These are phyloP conservation scores for Mucor sp. DNA, from an alignment of 371 early-diverging fungal genomes.

Conservation along the genomic window DNA sequence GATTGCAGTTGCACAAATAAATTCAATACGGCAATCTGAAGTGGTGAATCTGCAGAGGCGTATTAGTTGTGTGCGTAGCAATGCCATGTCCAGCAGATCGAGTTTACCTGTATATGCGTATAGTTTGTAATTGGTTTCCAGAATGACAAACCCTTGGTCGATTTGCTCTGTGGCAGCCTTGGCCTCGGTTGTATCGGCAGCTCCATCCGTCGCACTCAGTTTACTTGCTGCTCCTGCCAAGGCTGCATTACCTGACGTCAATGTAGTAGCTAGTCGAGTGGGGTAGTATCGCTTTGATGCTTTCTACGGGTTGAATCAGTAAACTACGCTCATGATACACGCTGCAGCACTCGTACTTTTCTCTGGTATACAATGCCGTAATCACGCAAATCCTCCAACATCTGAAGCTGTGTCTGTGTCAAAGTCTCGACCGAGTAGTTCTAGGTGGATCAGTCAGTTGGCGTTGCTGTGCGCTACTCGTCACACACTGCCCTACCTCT, in stretches of 20 bases:
- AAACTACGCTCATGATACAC: background rate
- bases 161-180: slow-evolving; percentile 50
- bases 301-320: slow-evolving; percentile 39
- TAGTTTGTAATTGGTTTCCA: slow-evolving; percentile 93
- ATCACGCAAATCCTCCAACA: slow-evolving; percentile 87
- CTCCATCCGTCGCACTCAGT: slow-evolving; percentile 22
- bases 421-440: slow-evolving; percentile 85
- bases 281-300: slow-evolving; percentile 86
- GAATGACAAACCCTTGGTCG: slow-evolving; percentile 76
- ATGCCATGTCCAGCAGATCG: too few species aligned
- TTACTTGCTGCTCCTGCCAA: slow-evolving; percentile 24
- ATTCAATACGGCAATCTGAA: slow-evolving; percentile 96
- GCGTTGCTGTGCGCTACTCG: background rate
- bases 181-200: slow-evolving; percentile 15
- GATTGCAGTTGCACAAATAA: slow-evolving; percentile 87
- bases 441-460: slow-evolving; percentile 22
- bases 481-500: slow-evolving; percentile 45
- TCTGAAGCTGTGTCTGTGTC: slow-evolving; percentile 79
- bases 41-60: slow-evolving; percentile 70
- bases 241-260: slow-evolving; percentile 80
- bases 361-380: slow-evolving; percentile 91
- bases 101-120: slow-evolving; percentile 92
- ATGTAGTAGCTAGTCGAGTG: slow-evolving; percentile 87
- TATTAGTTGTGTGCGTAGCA: background rate
- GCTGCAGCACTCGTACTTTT: slow-evolving; percentile 48